Percentiles rank a stretch among this genome's conserved stretches.
phyloP scores from a whole-genome alignment of 331 rosid species.

The Erythrophleum ivorense region DNA sequence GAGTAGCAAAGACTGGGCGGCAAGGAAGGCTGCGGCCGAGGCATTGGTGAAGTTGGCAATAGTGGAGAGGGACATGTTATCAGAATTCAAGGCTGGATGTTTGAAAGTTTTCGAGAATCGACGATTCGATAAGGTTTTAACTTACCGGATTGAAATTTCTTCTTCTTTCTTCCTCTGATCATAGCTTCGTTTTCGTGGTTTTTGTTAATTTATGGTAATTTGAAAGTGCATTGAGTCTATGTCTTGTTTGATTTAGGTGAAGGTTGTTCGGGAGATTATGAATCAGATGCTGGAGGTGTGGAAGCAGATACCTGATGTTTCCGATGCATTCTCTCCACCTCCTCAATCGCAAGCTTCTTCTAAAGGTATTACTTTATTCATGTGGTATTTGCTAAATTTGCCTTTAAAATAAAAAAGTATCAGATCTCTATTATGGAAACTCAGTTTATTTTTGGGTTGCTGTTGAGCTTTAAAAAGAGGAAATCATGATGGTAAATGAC shows the following conservation, averaged over 20 bases:
- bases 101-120: slow-evolving; percentile 76
- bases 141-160: background rate
- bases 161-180: background rate
- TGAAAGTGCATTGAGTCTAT: slow-evolving; percentile 31
- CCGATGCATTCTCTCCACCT: slow-evolving; percentile 76
- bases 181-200: background rate
- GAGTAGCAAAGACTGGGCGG: slow-evolving; percentile 80
- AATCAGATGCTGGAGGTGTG: slow-evolving; percentile 87
- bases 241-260: slow-evolving; percentile 59
- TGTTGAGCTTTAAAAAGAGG: slow-evolving; percentile 10
- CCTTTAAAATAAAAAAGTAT: background rate
- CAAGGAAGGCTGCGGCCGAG: slow-evolving; percentile 88
- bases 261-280: slow-evolving; percentile 84
- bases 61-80: slow-evolving; percentile 61
- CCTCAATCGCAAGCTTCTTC: slow-evolving; percentile 71
- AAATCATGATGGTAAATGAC: background rate
- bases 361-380: slow-evolving; percentile 51
- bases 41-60: slow-evolving; percentile 66
- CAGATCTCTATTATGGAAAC: slow-evolving; percentile 34
- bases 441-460: slow-evolving; percentile 11
- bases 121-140: slow-evolving; percentile 78
- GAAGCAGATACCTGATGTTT: slow-evolving; percentile 86
- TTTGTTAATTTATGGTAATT: slow-evolving; percentile 33
- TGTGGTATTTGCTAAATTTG: background rate
- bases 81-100: slow-evolving; percentile 73